Base-by-base conservation (phyloP, 306 rosid species). In the Quercus glauca region DNA sequence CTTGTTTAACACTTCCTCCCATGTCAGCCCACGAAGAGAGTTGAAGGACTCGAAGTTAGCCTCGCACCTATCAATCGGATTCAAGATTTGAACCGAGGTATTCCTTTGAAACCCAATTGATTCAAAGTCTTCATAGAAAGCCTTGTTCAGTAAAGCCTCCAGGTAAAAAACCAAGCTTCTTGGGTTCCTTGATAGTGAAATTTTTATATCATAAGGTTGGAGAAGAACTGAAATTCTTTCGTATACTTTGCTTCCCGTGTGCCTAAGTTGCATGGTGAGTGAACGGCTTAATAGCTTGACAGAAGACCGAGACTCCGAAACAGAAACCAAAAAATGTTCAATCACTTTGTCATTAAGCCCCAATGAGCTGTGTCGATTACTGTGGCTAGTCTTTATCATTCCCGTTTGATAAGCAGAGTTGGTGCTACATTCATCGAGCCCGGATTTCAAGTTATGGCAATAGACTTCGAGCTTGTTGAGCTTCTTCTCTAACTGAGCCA, bases 101-200 rank as follows among this genome's bases (percentile, higher is more conserved):
- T 73, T 91, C 82, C 86, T 91, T 23, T 85, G 91, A 76, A 96
- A 96, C 79, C 90, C 96, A 4, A 85, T 53, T 0, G 97, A 84
- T 67, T 96, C 99, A 28, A 96, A 96, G 69, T 96, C 99, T 73
- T 93, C 99, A 31, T 83, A 93, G 77, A 96, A 93, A 0, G 98
- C 83, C 69, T 59, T 81, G 78, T 91, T 93, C 17, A 96, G 73
- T 1, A 93, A 84, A 5, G 99, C 97, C 55, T 96, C 98, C 0
- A 96, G 81, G 84, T 90, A 89, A 69, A 87, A 84, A 1, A 89
- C 79, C 78, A 89, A 43, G 77, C 87, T 81, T 80, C 89, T 88
- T 1, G 97, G 91, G 85, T 87, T 95, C 79, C 87, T 95, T 0
- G 92, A 82, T 43, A 86, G 76, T 0, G 94, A 91, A 26, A 87